Evolutionary conservation across 2,329 filamentous ascomycete genomes (phyloP), one percentile per base, ranked within the genome.

Genomic region (Colletotrichum paranaense): DNA sequence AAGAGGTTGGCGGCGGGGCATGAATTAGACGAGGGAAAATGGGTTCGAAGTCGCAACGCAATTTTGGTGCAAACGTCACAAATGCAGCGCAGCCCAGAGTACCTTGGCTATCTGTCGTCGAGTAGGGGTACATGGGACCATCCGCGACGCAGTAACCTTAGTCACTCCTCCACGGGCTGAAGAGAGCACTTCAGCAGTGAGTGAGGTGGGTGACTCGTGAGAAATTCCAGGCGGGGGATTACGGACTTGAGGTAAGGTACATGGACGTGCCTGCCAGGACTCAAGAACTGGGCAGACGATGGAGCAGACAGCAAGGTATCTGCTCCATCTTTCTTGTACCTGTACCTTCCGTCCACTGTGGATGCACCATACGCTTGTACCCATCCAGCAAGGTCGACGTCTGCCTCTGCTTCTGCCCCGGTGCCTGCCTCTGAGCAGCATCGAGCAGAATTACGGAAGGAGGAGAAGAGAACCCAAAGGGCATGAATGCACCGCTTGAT

Each of bases 1-100:
- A 63, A 66, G 62, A 59, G 59, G 56, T 63, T 59, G 66, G 59
- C 46, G 59, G 69, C 63, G 64, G 55, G 49, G 62, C 56, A 62
- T 56, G 64, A 67, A 49, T 59, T 58, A 59, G 52, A 68, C 59
- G 56, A 70, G 66, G 26, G 59, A n/a, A 69, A 30, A 69, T 60
- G 58, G 66, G 42, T 69, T 49, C 46, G 14, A 69, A 59, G 58
- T 59, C 24, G 58, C 69, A 55, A 69, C 46, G 67, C 60, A 70
- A 65, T 65, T 73, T 65, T 70, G 66, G 70, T 70, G 70, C 70
- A 70, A 73, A 73, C 70, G 70, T 73, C 70, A 73, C 67, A 70
- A 28, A 67, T 59, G 69, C 59, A 71, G 64, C 42, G 16, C 42
- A 49, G 49, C 22, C 49, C 26, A 46, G 38, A 28, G 60, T 63